These are phyloP conservation scores for Lichtheimia ornata DNA, from an alignment of 371 early-diverging fungal species.

Conservation along the genomic window DNA sequence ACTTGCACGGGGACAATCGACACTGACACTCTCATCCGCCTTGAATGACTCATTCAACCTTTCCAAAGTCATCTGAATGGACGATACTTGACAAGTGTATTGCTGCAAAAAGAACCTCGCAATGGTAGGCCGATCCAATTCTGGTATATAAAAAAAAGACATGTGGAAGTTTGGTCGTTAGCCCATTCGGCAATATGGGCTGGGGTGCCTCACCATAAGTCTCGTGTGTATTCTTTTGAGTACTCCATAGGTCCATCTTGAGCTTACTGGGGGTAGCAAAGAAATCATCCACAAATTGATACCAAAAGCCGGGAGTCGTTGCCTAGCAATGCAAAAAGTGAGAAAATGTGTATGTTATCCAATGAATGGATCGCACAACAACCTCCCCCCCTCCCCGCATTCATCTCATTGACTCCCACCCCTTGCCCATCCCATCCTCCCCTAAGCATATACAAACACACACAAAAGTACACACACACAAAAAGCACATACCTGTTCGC, in stretches of 20 bases:
- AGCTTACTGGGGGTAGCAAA: constrained; percentile 2
- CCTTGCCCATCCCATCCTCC: background rate
- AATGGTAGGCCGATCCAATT: constrained; percentile 2
- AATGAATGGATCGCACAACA: background rate
- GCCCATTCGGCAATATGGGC: too few species aligned
- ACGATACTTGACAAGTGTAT: constrained; percentile 5
- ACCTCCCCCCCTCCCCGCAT: background rate
- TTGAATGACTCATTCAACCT: constrained; percentile 2
- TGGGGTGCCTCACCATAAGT: constrained; percentile 6
- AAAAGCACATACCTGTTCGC: constrained; percentile 11
- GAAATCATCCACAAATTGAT: constrained; percentile 11
- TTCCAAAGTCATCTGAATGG: constrained; percentile 12
- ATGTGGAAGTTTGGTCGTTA: background rate
- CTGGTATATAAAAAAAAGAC: constrained; percentile 2
- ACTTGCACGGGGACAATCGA: constrained; percentile 11
- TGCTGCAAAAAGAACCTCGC: constrained; percentile 6
- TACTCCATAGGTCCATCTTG: constrained; percentile 7
- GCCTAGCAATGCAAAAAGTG: constrained; percentile 1
- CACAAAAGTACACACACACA: background rate
- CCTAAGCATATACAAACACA: constrained; percentile 2
- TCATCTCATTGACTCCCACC: constrained; percentile 1
- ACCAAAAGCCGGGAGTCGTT: constrained; percentile 2
- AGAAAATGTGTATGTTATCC: background rate
- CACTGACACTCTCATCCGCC: constrained; percentile 2
- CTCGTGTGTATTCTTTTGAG: constrained; percentile 8